Evolutionary conservation across 2,329 filamentous ascomycete species (phyloP), one percentile per base, ranked within the genome.

Genomic region (Tolypocladium amazonense): DNA sequence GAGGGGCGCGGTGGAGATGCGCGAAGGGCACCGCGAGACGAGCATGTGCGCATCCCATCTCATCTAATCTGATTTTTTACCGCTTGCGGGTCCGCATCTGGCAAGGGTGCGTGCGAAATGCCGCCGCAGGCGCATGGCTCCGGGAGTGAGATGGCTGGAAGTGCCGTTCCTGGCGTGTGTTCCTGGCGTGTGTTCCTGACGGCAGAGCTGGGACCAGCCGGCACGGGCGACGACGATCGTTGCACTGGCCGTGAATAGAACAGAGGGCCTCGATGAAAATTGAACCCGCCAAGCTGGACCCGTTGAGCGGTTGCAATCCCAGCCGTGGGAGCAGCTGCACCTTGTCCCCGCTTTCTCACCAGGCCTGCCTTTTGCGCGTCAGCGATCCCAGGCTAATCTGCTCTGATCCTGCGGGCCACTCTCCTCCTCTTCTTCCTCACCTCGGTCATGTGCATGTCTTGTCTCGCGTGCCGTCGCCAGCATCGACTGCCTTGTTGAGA

Each of bases 61-160:
- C 47, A 58, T 58, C 56, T 58, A 38, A 58, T 58, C 56, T 58
- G 56, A 58, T 58, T 47, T 35, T 54, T 14, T n/a, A 6, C 25
- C 25, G 25, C 45, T 33, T 23, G 50, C 4, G 8, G 18, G n/a
- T 53, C 50, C 18, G 47, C 50, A 35, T 33, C 50, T 25, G 23
- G 38, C 38, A 45, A 35, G 56, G 56, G 39, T 38, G 8, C 12
- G 23, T 27, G 45, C 45, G 45, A 50, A 7, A 18, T 20, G 12
- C 12, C 25, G 45, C 25, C 11, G 45, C 23, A 5, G 9, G 2
- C 43, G 43, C 23, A 12, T 38, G 12, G 5, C 37, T 11, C 38
- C 38, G 38, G 15, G 38, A 39, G 38, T 18, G 38, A 25, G 45
- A n/a, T 25, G 11, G 30, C 30, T 33, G 4, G 23, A 18, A 23